These are phyloP conservation scores for Lentinula raphanica DNA, from an alignment of 768 basidiomycete species.

Conservation along the genomic window DNA sequence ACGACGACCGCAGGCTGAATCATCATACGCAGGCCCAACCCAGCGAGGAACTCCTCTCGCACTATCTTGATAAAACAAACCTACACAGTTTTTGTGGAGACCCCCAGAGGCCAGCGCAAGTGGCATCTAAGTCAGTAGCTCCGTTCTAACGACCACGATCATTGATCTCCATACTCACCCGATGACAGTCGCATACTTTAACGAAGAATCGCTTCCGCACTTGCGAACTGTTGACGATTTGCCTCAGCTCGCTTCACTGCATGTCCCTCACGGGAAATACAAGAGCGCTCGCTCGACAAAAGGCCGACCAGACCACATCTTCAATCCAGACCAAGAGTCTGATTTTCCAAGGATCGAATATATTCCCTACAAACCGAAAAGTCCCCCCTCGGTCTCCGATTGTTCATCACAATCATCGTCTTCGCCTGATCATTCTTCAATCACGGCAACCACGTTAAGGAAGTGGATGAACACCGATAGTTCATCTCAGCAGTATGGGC, in stretches of 20 bases:
- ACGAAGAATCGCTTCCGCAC: slow-evolving; percentile 58
- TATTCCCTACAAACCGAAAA: slow-evolving; percentile 34
- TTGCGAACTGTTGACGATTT: slow-evolving; percentile 63
- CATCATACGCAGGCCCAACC: slow-evolving; percentile 1
- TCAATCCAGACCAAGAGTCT: slow-evolving; percentile 36
- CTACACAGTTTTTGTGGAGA: slow-evolving; percentile 73
- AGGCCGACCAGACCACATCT: slow-evolving; percentile 47
- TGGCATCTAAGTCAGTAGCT: slow-evolving; percentile 69
- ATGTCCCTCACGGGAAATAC: slow-evolving; percentile 37
- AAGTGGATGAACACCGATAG: slow-evolving; percentile 8
- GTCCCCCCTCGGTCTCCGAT: background rate
- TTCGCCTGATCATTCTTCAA: background rate
- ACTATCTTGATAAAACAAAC: slow-evolving; percentile 70
- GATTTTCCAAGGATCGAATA: slow-evolving; percentile 41
- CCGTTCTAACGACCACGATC: slow-evolving; percentile 12
- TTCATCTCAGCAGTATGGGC: background rate
- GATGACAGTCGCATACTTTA: slow-evolving; percentile 70
- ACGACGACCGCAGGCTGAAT: slow-evolving; percentile 8
- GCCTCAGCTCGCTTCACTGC: slow-evolving; percentile 30
- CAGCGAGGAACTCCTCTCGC: slow-evolving; percentile 28
- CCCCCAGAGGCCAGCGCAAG: slow-evolving; percentile 61
- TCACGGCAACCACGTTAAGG: slow-evolving; percentile 1
- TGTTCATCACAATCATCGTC: slow-evolving; percentile 1
- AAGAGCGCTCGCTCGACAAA: slow-evolving; percentile 67
- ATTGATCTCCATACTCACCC: background rate